Percentiles rank a stretch among this genome's conserved stretches.
phyloP scores from a whole-genome alignment of 2,329 filamentous ascomycete species.

The Pseudogymnoascus sp. region DNA sequence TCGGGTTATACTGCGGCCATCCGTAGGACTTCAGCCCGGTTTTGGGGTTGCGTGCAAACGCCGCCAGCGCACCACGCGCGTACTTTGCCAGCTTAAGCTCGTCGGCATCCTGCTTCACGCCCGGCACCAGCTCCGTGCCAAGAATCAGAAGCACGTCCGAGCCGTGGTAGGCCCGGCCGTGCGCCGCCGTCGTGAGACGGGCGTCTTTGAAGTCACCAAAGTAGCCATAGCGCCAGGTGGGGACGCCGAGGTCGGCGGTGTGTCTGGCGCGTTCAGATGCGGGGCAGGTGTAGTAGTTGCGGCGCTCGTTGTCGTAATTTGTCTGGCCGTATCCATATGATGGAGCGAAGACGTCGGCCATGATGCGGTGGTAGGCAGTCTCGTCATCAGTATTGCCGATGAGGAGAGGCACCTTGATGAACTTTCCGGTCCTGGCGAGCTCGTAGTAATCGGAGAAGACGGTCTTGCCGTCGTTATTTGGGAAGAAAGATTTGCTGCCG shows the following conservation, averaged over 20 bases:
- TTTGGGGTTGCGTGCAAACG: constrained; percentile 34
- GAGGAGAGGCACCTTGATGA: constrained; percentile 13
- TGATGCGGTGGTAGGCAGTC: not conserved
- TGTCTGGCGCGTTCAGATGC: constrained; percentile 24
- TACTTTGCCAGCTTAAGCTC: constrained; percentile 29
- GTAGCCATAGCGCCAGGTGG: constrained; percentile 34
- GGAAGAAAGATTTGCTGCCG: not conserved
- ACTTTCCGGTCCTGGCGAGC: not conserved
- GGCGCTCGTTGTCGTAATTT: not conserved
- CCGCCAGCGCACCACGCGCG: constrained; percentile 33
- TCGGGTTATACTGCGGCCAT: constrained; percentile 25
- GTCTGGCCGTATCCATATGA: not conserved
- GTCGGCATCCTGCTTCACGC: constrained; percentile 21
- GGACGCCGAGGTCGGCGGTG: constrained; percentile 22
- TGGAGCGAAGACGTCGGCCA: not conserved
- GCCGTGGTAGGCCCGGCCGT: constrained; percentile 31
- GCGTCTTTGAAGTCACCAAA: constrained; percentile 33
- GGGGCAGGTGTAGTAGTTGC: constrained; percentile 31
- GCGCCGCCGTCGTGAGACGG: constrained; percentile 21
- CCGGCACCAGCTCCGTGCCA: constrained; percentile 21
- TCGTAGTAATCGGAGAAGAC: constrained; percentile 13
- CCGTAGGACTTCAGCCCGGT: constrained; percentile 29
- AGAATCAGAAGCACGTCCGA: constrained; percentile 31
- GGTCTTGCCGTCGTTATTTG: constrained; percentile 11
- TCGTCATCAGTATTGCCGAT: constrained; percentile 14